Evolutionary conservation across 2,329 filamentous ascomycete genomes (phyloP).

Genomic region (Zymoseptoria crescenta): DNA sequence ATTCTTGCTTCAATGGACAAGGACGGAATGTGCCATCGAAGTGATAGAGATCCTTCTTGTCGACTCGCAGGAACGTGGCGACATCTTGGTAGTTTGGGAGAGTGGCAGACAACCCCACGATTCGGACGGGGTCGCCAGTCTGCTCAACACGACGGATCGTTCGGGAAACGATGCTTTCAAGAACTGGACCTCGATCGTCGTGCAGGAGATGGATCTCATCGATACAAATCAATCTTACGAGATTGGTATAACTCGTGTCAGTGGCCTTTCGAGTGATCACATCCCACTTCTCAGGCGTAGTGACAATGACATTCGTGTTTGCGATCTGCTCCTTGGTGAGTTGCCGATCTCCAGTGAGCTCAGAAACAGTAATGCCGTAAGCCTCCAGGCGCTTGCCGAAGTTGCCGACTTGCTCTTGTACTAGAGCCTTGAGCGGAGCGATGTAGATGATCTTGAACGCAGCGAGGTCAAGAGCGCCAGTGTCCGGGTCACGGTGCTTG

Average conservation of each 20-base stretch:
- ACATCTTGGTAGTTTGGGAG: conserved; percentile 96
- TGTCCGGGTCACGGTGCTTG: conserved; percentile 81
- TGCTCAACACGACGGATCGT: conserved; percentile 91
- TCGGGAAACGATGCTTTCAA: conserved; percentile 93
- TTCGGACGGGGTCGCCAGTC: conserved; percentile 83
- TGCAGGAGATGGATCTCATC: conserved; percentile 97
- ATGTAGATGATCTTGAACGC: conserved; percentile 99
- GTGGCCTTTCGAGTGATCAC: conserved; percentile 97
- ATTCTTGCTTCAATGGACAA: conserved; percentile 91
- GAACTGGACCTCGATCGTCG: conserved; percentile 90
- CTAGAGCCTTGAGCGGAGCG: conserved; percentile 86
- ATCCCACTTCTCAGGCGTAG: conserved; percentile 98
- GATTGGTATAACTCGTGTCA: conserved; percentile 90
- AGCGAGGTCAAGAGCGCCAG: conserved; percentile 90
- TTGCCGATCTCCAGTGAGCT: conserved; percentile 93
- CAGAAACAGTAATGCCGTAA: conserved; percentile 87
- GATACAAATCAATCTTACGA: conserved; percentile 93
- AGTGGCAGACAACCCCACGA: conserved; percentile 88
- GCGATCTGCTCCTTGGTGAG: conserved; percentile 98
- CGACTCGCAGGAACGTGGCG: conserved; percentile 86
- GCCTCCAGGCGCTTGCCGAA: conserved; percentile 85
- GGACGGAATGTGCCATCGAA: conserved; percentile 92
- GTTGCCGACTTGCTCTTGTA: conserved; percentile 97
- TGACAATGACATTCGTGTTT: conserved; percentile 96
- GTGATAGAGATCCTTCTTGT: conserved; percentile 84